phyloP scores from a whole-genome alignment of 2,329 filamentous ascomycete genomes.

The Fusarium algeriense region DNA sequence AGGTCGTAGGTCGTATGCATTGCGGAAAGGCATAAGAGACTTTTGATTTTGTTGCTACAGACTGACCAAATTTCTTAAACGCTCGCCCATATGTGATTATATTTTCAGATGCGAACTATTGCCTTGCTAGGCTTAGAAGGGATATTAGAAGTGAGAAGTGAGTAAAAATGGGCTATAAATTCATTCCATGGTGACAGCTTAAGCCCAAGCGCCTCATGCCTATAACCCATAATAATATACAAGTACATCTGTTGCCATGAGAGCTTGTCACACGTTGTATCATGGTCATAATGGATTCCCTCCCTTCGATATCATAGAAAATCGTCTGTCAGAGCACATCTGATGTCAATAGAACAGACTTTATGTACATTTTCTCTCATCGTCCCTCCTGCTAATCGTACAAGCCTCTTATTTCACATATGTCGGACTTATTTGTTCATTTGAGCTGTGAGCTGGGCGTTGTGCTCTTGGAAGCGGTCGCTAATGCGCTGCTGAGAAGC shows the following conservation, averaged over 20 bases:
- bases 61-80: neutral
- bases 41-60: constrained; percentile 22
- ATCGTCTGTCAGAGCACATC: constrained; percentile 18
- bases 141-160: constrained; percentile 3
- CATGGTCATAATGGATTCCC: constrained; percentile 18
- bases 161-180: constrained; percentile 30
- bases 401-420: constrained; percentile 13
- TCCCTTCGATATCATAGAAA: constrained; percentile 21
- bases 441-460: constrained; percentile 68
- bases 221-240: constrained; percentile 43
- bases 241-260: constrained; percentile 42
- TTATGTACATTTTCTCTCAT: constrained; percentile 11
- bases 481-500: constrained; percentile 90
- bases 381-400: constrained; percentile 39
- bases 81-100: neutral
- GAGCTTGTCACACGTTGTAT: constrained; percentile 25
- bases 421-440: constrained; percentile 56
- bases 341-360: constrained; percentile 16
- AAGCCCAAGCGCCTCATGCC: constrained; percentile 17
- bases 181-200: constrained; percentile 17
- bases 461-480: constrained; percentile 85
- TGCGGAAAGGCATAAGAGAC: constrained; percentile 34
- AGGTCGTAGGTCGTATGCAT: constrained; percentile 39
- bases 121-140: neutral
- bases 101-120: neutral